These are phyloP conservation scores for Coemansia sp. DNA, from an alignment of 192 early-diverging fungal species.

Conservation along the genomic window DNA sequence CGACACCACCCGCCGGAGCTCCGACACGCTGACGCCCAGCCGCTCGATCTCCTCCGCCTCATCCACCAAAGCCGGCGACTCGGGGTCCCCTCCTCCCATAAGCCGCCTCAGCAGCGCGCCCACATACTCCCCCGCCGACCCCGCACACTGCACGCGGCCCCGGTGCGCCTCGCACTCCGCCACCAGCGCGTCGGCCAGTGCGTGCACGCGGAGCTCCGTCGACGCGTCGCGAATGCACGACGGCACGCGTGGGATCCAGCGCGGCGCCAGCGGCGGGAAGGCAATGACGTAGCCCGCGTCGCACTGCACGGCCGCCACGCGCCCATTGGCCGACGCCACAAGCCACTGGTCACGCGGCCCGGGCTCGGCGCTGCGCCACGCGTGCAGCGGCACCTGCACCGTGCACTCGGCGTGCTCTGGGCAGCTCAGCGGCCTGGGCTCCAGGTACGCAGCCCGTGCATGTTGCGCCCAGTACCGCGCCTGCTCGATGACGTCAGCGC, in stretches of 20 bases:
- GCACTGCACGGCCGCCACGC: slow-evolving; percentile 33
- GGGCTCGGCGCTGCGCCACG: slow-evolving; percentile 3
- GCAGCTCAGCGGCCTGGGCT: slow-evolving; percentile 35
- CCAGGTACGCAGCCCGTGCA: slow-evolving; percentile 20
- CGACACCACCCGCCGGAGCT: slow-evolving; percentile 25
- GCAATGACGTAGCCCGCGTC: slow-evolving; percentile 38
- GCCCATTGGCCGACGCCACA: slow-evolving; percentile 3
- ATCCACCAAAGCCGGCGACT: neutral
- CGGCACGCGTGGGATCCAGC: slow-evolving; percentile 25
- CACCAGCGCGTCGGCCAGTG: slow-evolving; percentile 37
- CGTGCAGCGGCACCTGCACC: slow-evolving; percentile 25
- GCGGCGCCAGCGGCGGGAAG: slow-evolving; percentile 29
- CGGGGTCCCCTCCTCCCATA: neutral
- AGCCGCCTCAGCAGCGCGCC: slow-evolving; percentile 8
- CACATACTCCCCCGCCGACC: slow-evolving; percentile 33
- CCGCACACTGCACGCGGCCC: slow-evolving; percentile 35
- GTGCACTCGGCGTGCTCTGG: slow-evolving; percentile 48
- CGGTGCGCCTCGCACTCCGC: slow-evolving; percentile 30
- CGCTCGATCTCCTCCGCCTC: slow-evolving; percentile 49
- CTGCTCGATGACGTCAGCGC: neutral
- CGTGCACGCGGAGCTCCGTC: slow-evolving; percentile 33
- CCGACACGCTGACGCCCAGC: slow-evolving; percentile 32
- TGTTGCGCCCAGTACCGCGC: slow-evolving; percentile 10
- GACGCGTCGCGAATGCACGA: slow-evolving; percentile 43
- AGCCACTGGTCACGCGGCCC: slow-evolving; percentile 38